Evolutionary conservation across 2,329 filamentous ascomycete genomes (phyloP).

Genomic region (Colletotrichum tabaci): DNA sequence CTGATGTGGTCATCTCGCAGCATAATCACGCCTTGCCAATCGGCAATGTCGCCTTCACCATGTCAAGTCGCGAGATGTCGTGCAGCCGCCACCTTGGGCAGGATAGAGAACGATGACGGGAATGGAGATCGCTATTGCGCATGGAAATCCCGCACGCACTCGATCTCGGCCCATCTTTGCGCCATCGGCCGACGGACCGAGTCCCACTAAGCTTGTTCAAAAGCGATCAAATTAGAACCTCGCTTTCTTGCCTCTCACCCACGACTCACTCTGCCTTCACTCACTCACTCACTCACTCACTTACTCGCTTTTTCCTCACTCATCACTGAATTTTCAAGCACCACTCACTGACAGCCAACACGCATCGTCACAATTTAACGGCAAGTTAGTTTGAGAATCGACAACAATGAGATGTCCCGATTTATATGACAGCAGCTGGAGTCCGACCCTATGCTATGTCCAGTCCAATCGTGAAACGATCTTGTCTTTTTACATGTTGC

Average conservation of each 20-base stretch:
- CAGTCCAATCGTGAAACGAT: not conserved
- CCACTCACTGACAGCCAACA: not conserved
- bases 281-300: not conserved
- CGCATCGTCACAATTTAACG: no score
- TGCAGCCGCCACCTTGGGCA: not conserved
- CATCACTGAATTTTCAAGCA: no score
- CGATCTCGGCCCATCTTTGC: conserved; percentile 6
- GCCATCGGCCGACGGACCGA: not conserved
- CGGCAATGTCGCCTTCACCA: conserved; percentile 4
- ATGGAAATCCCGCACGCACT: not conserved
- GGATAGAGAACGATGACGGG: not conserved
- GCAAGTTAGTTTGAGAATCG: not conserved
- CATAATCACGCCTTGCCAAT: conserved; percentile 14
- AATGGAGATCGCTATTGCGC: conserved; percentile 20
- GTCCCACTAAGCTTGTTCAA: not conserved
- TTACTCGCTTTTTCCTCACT: not conserved
- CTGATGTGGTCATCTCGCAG: not conserved
- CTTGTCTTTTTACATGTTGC: not conserved
- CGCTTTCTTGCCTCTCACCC: no score
- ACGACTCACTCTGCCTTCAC: not conserved
- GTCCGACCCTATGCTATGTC: no score
- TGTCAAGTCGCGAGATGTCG: conserved; percentile 4
- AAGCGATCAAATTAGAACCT: conserved; percentile 1
- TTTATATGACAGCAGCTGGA: not conserved
- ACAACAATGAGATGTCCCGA: not conserved